phyloP scores from a whole-genome alignment of 768 basidiomycete species.

The Gymnopilus junonius region DNA sequence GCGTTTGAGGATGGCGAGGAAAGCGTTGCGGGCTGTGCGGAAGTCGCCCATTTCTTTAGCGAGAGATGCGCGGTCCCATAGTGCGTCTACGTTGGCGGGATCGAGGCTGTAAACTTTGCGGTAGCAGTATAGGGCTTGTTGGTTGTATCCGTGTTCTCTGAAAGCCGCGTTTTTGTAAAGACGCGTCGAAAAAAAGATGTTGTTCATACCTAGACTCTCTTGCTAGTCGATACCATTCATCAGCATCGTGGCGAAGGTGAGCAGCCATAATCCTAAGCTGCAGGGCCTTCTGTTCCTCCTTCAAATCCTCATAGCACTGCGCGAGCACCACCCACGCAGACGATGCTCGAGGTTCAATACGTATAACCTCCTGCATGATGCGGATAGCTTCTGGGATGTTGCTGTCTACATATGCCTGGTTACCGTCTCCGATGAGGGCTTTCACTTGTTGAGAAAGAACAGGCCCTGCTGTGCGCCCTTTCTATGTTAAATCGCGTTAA shows the following conservation, averaged over 20 bases:
- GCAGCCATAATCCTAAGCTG: conserved; percentile 90
- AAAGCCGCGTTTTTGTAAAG: neutral
- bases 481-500: conserved; percentile 21
- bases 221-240: conserved; percentile 88
- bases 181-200: neutral
- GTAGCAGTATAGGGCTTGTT: conserved; percentile 93
- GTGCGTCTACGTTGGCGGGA: conserved; percentile 79
- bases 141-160: conserved; percentile 72
- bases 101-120: conserved; percentile 80
- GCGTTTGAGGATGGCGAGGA: conserved; percentile 72
- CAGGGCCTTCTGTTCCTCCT: conserved; percentile 70
- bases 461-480: conserved; percentile 52
- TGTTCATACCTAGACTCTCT: conserved; percentile 64
- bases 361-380: conserved; percentile 89
- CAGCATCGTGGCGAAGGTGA: conserved; percentile 81
- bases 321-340: conserved; percentile 90
- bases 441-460: conserved; percentile 71
- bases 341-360: conserved; percentile 86
- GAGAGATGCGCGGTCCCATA: conserved; percentile 88
- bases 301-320: conserved; percentile 77
- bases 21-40: conserved; percentile 64
- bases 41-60: conserved; percentile 77
- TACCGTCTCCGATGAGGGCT: conserved; percentile 82
- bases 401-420: conserved; percentile 81
- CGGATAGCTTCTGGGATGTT: conserved; percentile 71